Evolutionary conservation across 805 yeast species (phyloP), one percentile per base, ranked within the genome.

Genomic region (Ogataea pignaliae): DNA sequence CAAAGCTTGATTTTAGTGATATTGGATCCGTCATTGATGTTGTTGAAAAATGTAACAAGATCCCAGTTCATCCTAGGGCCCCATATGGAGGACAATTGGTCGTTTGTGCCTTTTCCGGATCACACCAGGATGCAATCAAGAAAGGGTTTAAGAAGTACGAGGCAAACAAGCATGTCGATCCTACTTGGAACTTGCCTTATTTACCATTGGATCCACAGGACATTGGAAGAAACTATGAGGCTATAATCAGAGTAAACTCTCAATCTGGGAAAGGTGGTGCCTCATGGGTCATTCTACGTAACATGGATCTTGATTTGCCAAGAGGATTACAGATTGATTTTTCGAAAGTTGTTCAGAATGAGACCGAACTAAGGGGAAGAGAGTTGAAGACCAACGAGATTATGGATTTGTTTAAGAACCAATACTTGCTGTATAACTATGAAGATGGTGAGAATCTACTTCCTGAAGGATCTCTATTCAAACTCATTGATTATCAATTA

Each of bases 201-300:
- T 73, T 86, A 53, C 95, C 95, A 28, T 72, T 87, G 58, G 95
- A 86, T 60, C 95, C 95, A 37, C 72, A 77, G 53, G 95, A 87
- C 62, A 82, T 86, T 55, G 95, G 95, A 41, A 78, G 93, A 63
- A 84, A 84, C n/a, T 87, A 87, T 68, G 95, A 87, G 66, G 93
- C 95, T n/a, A 85, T 87, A 44, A 86, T 86, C 55, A 79, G 95
- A 60, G 93, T 86, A 62, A 86, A 86, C 66, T 85, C 93, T 11
- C 95, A 86, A 67, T 78, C 87, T 21, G 95, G 95, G 49, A 86
- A 86, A 67, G 95, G 95, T 57, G 95, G 95, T 53, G 85, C 91
- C 10, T 87, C 95, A 6, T 86, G 95, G 93, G 83, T 87, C 52
- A 83, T 86, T 58, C 71, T 86, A 59, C 75, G 87, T 52, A 76